These are phyloP conservation scores for Rasamsonia emersonii DNA, from an alignment of 2,329 filamentous ascomycete species.

Conservation along the genomic window DNA sequence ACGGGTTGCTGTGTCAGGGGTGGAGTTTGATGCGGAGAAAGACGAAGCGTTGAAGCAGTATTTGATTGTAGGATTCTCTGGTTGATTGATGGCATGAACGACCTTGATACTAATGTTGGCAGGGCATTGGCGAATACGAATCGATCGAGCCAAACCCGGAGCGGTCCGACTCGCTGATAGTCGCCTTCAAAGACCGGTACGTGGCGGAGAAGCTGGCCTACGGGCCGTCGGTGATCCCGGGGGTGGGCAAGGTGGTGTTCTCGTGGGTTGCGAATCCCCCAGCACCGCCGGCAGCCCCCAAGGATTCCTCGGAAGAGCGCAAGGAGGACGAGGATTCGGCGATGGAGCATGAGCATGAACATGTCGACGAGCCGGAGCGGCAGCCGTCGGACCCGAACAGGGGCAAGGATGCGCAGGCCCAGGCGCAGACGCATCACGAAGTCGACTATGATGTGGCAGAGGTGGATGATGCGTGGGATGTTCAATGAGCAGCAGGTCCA, in stretches of 20 bases:
- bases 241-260: conserved; percentile 46
- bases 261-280: conserved; percentile 43
- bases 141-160: conserved; percentile 35
- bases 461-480: conserved; percentile 38
- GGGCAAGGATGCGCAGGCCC: conserved; percentile 11
- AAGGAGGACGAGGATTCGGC: conserved; percentile 23
- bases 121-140: conserved; percentile 41
- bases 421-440: conserved; percentile 20
- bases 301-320: conserved; percentile 15
- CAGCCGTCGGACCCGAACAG: conserved; percentile 11
- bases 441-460: conserved; percentile 46
- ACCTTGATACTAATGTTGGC: conserved; percentile 11
- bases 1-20: conserved; percentile 43
- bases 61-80: conserved; percentile 37
- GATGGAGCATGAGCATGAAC: conserved; percentile 24
- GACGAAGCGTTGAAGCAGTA: conserved; percentile 50
- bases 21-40: conserved; percentile 38
- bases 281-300: conserved; percentile 12
- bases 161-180: conserved; percentile 30
- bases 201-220: conserved; percentile 49
- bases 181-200: conserved; percentile 41
- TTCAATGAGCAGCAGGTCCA: conserved; percentile 7
- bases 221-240: conserved; percentile 39
- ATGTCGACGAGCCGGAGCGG: too few species aligned
- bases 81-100: neutral